phyloP scores from a whole-genome alignment of 371 early-diverging fungal genomes.

The Mortierella sp. region DNA sequence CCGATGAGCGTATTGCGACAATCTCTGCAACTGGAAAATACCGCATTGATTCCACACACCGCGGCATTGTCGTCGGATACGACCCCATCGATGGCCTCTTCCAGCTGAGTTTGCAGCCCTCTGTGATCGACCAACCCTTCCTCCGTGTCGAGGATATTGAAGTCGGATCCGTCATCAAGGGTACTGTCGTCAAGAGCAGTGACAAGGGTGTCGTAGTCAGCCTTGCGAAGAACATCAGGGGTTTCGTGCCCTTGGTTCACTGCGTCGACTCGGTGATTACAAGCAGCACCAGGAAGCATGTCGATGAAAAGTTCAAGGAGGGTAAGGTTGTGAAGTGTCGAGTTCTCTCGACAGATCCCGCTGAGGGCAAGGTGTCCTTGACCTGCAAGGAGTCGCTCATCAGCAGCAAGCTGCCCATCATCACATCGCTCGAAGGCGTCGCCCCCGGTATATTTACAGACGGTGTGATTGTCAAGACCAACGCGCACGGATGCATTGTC shows the following conservation, averaged over 20 bases:
- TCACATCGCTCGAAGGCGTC: constrained; percentile 68
- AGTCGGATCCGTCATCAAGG: constrained; percentile 75
- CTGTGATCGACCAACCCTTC: constrained; percentile 76
- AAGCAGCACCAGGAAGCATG: constrained; percentile 75
- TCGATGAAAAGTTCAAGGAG: constrained; percentile 69
- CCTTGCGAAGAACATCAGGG: constrained; percentile 73
- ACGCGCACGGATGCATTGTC: constrained; percentile 78
- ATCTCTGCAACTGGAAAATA: constrained; percentile 68
- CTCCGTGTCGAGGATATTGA: constrained; percentile 77
- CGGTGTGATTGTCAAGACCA: constrained; percentile 73
- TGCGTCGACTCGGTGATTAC: constrained; percentile 80
- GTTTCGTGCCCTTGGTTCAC: constrained; percentile 78
- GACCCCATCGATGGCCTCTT: constrained; percentile 80
- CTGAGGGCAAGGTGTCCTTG: constrained; percentile 67
- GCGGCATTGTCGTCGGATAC: constrained; percentile 82
- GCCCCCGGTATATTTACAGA: constrained; percentile 69
- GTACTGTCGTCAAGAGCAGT: constrained; percentile 60
- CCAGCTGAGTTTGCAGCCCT: constrained; percentile 76
- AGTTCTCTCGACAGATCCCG: constrained; percentile 72
- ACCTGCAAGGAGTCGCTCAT: constrained; percentile 88
- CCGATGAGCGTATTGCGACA: constrained; percentile 71
- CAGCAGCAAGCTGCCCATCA: constrained; percentile 72
- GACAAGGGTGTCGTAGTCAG: constrained; percentile 74
- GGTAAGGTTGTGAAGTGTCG: constrained; percentile 77
- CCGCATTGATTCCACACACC: constrained; percentile 74